A percentile compares a stretch with the other conserved stretches of the same genome.
These are phyloP conservation scores for Phytophthora fragariae DNA, from an alignment of 352 stramenopile genomes.

Conservation along the genomic window DNA sequence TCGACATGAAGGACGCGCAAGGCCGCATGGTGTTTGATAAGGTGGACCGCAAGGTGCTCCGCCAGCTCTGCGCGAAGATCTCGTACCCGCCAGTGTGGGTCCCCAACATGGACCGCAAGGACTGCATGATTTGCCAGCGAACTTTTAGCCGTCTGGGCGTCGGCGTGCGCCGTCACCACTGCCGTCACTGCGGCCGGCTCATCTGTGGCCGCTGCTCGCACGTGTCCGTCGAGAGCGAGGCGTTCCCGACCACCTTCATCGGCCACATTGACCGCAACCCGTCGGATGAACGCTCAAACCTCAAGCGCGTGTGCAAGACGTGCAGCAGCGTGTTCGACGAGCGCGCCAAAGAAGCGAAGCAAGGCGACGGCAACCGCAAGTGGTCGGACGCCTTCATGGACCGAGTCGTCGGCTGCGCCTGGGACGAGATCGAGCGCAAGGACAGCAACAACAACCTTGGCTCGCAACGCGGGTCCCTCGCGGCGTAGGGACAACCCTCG, in stretches of 20 bases:
- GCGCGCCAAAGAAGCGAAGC: conserved; percentile 55
- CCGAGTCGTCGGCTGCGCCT: conserved; percentile 62
- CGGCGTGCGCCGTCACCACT: conserved; percentile 84
- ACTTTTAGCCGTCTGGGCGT: conserved; percentile 72
- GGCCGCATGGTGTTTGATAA: conserved; percentile 89
- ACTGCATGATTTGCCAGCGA: conserved; percentile 85
- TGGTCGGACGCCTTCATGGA: conserved; percentile 69
- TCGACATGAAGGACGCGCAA: conserved; percentile 80
- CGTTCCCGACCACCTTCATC: conserved; percentile 74
- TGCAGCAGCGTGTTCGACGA: conserved; percentile 82
- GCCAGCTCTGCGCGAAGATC: conserved; percentile 80
- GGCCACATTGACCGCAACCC: conserved; percentile 47
- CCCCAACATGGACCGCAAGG: conserved; percentile 68
- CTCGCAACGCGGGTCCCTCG: conserved; percentile 48
- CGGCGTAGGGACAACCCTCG: conserved; percentile 25
- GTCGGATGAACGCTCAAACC: conserved; percentile 52
- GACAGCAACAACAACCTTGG: conserved; percentile 36
- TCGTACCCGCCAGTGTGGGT: conserved; percentile 85
- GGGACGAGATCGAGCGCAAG: conserved; percentile 69
- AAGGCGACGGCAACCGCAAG: conserved; percentile 39
- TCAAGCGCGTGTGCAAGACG: conserved; percentile 81
- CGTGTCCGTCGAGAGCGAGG: conserved; percentile 72
- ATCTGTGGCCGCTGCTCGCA: conserved; percentile 83
- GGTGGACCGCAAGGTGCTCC: conserved; percentile 75
- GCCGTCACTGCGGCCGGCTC: conserved; percentile 84